These are phyloP conservation scores for Dioscorea cayenensis DNA, from an alignment of 116 monocot species.

Conservation along the genomic window DNA sequence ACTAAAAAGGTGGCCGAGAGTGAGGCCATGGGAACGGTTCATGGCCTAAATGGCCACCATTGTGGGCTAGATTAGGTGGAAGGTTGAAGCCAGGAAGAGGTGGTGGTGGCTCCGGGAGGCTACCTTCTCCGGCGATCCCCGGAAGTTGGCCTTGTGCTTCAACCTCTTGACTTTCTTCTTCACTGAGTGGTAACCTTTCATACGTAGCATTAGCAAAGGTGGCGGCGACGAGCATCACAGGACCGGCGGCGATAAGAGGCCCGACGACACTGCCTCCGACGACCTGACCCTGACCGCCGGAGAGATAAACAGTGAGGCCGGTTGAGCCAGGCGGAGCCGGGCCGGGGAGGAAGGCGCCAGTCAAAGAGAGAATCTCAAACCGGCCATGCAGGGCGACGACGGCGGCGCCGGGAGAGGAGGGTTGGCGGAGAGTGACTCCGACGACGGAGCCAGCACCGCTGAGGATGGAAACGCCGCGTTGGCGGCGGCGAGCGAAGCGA, in stretches of 20 bases:
- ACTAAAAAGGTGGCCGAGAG: constrained; percentile 35
- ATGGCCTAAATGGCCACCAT: constrained; percentile 27
- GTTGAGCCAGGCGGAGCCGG: constrained; percentile 44
- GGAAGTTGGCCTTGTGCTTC: constrained; percentile 5
- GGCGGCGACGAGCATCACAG: constrained; percentile 48
- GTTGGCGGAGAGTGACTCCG: constrained; percentile 47
- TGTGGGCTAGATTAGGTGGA: constrained; percentile 25
- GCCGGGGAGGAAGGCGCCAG: constrained; percentile 50
- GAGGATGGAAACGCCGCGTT: constrained; percentile 46
- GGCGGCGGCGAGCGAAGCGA: constrained; percentile 44
- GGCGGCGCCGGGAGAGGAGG: constrained; percentile 24
- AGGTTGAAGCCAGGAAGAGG: constrained; percentile 28
- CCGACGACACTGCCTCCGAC: constrained; percentile 48
- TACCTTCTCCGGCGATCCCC: not conserved
- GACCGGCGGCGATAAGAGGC: constrained; percentile 35
- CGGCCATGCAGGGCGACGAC: constrained; percentile 39
- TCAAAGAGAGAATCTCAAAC: constrained; percentile 53
- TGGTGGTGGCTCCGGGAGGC: constrained; percentile 34
- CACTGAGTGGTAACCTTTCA: constrained; percentile 43
- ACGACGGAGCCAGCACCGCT: constrained; percentile 45
- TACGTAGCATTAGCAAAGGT: constrained; percentile 55
- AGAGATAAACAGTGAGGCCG: constrained; percentile 37
- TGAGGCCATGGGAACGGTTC: constrained; percentile 40
- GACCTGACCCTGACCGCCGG: constrained; percentile 39
- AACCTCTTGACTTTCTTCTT: constrained; percentile 15